Conservation (phyloP, 352 stramenopile species). For the Phytophthora pinifolia region DNA sequence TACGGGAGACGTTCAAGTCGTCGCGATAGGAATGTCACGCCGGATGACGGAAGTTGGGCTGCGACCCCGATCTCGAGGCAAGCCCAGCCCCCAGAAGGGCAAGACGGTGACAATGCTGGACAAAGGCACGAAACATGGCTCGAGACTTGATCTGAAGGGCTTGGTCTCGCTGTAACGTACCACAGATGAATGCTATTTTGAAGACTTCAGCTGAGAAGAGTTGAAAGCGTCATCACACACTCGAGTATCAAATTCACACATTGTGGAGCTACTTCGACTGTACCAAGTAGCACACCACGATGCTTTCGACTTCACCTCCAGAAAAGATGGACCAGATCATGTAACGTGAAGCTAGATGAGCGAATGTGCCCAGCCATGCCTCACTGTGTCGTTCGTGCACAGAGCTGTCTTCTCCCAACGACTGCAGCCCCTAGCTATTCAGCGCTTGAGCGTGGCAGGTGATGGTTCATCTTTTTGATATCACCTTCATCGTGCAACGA, state of each 20-base stretch:
- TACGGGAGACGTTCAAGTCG: neutral
- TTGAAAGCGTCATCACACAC: too few species aligned
- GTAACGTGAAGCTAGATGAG: constrained; percentile 22
- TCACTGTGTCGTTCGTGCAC: constrained; percentile 1
- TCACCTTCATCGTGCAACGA: neutral
- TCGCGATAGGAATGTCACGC: constrained; percentile 5
- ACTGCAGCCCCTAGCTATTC: constrained; percentile 42
- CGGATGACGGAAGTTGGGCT: constrained; percentile 34
- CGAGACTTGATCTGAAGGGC: constrained; percentile 5
- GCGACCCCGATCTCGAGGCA: constrained; percentile 11
- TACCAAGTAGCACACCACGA: constrained; percentile 8
- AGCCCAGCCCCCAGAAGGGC: constrained; percentile 7
- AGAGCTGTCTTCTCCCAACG: constrained; percentile 50
- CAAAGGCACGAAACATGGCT: constrained; percentile 17
- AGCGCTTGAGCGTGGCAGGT: constrained; percentile 53
- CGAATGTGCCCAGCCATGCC: neutral
- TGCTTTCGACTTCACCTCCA: constrained; percentile 40
- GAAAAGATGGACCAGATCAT: constrained; percentile 60
- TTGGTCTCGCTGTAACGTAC: constrained; percentile 22
- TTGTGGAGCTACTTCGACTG: neutral
- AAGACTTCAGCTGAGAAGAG: neutral
- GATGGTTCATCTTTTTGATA: neutral
- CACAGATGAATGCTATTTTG: constrained; percentile 23
- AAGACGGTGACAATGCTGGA: constrained; percentile 18
- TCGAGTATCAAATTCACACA: too few species aligned